phyloP scores from a whole-genome alignment of 2,329 filamentous ascomycete species.

The Phialophora tarda region DNA sequence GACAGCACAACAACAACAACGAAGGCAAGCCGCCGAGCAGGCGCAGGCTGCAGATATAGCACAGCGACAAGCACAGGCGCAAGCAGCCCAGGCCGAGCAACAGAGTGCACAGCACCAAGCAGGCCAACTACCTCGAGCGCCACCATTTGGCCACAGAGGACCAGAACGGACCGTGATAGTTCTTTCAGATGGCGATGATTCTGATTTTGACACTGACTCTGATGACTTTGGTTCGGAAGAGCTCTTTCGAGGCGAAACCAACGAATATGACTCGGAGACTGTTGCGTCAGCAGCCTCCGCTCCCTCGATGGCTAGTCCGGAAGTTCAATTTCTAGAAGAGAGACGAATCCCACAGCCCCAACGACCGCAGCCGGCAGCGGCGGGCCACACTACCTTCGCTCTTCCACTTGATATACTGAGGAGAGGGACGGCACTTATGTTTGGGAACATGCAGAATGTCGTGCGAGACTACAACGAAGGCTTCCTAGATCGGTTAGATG shows the following conservation, averaged over 20 bases:
- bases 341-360: slow-evolving; percentile 26
- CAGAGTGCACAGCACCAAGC: slow-evolving; percentile 1
- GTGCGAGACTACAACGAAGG: slow-evolving; percentile 19
- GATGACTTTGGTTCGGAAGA: not conserved
- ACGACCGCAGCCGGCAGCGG: slow-evolving; percentile 14
- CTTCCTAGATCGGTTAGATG: slow-evolving; percentile 32
- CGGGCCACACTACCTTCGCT: slow-evolving; percentile 32
- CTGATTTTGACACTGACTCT: slow-evolving; percentile 42
- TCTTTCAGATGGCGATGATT: slow-evolving; percentile 54
- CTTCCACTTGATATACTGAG: slow-evolving; percentile 27
- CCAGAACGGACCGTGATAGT: slow-evolving; percentile 48
- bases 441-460: slow-evolving; percentile 24
- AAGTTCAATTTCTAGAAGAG: slow-evolving; percentile 55
- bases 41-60: not conserved
- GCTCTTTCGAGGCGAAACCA: not conserved
- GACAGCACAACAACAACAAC: not conserved
- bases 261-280: not conserved
- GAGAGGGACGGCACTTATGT: slow-evolving; percentile 28
- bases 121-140: slow-evolving; percentile 20
- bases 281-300: not conserved
- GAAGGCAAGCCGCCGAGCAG: not conserved
- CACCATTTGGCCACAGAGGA: slow-evolving; percentile 20
- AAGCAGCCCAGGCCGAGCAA: not conserved
- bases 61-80: not conserved
- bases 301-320: slow-evolving; percentile 47